Base-by-base conservation (phyloP, 192 early-diverging fungal genomes). In the Rhizophagus sp. region DNA sequence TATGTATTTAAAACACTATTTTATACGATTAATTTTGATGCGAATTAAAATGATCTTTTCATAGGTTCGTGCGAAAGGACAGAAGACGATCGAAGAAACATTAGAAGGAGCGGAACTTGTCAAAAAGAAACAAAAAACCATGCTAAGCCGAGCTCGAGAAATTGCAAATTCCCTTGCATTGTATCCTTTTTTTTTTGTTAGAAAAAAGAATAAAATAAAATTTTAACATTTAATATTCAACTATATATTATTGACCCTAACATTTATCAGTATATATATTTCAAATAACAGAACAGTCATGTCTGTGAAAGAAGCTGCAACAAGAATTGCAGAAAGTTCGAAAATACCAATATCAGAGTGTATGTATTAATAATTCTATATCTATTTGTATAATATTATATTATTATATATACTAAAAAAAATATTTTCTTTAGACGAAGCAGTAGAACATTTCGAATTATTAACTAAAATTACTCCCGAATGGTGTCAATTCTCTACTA, bases 11-110 rank as follows among this genome's bases (percentile, higher is more conserved):
- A 4, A 3, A 11, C 15, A 4, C 12, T 24, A 33, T 27, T 65
- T 5, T 30, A 65, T 27, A 27, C n/a, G 6, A 30, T 30, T n/a
- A 30, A 30, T 1, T 30, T 30, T 5, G 6, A 65, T 27, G 13
- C n/a, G 3, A 13, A 65, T 65, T 12, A 27, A 27, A 25, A 27
- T 65, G 12, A 10, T 70, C 22, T 11, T 36, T 39, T 70, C 10
- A 5, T 11, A 70, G 68, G 68, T 70, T 70, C 68, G 30, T 10
- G 30, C 68, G 19, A 70, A 70, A 70, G 36, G 68, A n/a, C 68
- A 70, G 6, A 70, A 70, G 22, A 70, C 68, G 9, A 7, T 70
- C 2, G 68, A 70, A 70, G 68, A 70, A 39, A 36, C 39, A 44
- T 70, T 30, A 30, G 30, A 30, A 30, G 30, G 30, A 30, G 30